Conservation (phyloP, 73 alveolate genomes). For the Paramecium primaurelia region DNA sequence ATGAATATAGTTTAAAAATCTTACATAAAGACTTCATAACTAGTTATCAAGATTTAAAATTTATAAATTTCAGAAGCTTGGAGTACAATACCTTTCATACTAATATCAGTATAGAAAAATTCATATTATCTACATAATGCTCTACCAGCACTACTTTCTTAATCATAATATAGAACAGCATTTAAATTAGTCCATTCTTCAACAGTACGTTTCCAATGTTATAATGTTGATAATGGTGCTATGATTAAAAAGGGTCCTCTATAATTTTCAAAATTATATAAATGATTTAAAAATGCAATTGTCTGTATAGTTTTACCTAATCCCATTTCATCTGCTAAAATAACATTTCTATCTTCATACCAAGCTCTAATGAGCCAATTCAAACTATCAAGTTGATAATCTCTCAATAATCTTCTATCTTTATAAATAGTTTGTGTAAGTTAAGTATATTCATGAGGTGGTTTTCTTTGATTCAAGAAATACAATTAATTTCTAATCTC, state of each 20-base stretch:
- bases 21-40: constrained; percentile 92
- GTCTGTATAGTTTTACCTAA: constrained; percentile 95
- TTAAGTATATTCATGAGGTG: constrained; percentile 47
- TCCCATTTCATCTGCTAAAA: constrained; percentile 97
- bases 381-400: constrained; percentile 85
- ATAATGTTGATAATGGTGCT: constrained; percentile 89
- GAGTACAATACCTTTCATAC: constrained; percentile 72
- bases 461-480: constrained; percentile 8
- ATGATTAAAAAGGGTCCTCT: constrained; percentile 87
- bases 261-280: constrained; percentile 57
- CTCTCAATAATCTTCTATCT: constrained; percentile 70
- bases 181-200: constrained; percentile 92
- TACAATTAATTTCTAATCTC: constrained; percentile 8
- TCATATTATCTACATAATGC: constrained; percentile 72
- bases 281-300: constrained; percentile 73
- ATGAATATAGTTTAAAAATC: constrained; percentile 80
- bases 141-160: constrained; percentile 82
- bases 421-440: constrained; percentile 62
- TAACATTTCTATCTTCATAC: constrained; percentile 76
- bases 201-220: constrained; percentile 90
- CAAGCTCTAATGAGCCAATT: constrained; percentile 92
- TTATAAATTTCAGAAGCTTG: constrained; percentile 75
- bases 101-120: constrained; percentile 81
- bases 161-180: constrained; percentile 83
- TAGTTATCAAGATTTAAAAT: constrained; percentile 81